phyloP scores from a whole-genome alignment of 805 yeast species.

The Teunomyces panamensis region DNA sequence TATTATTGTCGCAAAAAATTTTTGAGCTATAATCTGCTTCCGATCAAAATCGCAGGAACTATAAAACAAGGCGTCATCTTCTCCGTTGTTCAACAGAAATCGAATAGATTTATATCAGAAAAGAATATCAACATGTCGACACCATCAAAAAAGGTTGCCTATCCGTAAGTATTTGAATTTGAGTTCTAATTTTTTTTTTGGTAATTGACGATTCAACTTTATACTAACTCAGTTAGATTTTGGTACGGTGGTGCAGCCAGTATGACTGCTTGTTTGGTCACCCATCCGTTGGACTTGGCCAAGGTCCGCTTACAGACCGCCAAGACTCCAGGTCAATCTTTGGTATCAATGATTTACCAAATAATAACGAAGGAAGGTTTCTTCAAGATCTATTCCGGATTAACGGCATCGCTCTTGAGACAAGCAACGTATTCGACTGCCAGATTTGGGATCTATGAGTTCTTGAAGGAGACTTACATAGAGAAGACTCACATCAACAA shows the following conservation, averaged over 20 bases:
- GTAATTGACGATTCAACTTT: background rate
- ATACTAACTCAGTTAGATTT: slow-evolving; percentile 30
- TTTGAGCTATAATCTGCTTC: background rate
- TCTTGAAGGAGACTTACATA: slow-evolving; percentile 53
- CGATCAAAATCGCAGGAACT: background rate
- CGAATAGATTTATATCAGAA: background rate
- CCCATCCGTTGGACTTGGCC: slow-evolving; percentile 85
- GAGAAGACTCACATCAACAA: slow-evolving; percentile 38
- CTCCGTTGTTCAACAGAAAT: background rate
- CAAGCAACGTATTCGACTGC: slow-evolving; percentile 88
- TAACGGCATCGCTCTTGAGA: slow-evolving; percentile 76
- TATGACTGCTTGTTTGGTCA: slow-evolving; percentile 60
- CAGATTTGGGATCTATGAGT: slow-evolving; percentile 83
- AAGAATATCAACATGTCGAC: background rate
- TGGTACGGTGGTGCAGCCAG: slow-evolving; percentile 73
- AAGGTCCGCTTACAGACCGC: slow-evolving; percentile 87
- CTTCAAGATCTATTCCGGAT: slow-evolving; percentile 74
- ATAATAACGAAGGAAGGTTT: slow-evolving; percentile 64
- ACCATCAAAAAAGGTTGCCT: slow-evolving; percentile 9
- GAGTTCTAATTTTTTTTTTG: background rate
- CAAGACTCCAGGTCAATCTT: slow-evolving; percentile 57
- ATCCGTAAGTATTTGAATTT: slow-evolving; percentile 11
- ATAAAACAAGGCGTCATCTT: background rate
- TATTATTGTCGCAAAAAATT: background rate
- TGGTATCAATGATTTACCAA: slow-evolving; percentile 57